Evolutionary conservation across 805 yeast species (phyloP).

Genomic region (Candida schatavii): DNA sequence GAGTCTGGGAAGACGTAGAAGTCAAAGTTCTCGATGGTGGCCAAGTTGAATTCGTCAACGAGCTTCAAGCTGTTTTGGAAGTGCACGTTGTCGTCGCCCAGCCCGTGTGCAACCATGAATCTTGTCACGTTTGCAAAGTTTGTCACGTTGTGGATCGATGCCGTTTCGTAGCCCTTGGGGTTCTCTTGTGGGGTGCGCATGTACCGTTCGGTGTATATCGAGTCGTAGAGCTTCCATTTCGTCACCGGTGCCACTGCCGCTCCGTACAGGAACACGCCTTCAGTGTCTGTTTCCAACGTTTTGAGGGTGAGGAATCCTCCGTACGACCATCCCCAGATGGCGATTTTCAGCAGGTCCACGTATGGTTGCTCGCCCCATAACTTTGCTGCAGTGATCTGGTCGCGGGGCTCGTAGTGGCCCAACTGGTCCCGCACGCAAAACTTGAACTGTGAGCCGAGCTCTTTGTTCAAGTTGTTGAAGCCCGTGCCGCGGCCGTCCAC

Average conservation of each 20-base stretch:
- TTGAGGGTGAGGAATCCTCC: slow-evolving; percentile 79
- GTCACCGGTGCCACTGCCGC: slow-evolving; percentile 87
- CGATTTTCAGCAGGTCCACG: slow-evolving; percentile 57
- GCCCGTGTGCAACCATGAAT: slow-evolving; percentile 75
- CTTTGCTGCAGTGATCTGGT: slow-evolving; percentile 84
- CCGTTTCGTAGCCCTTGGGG: slow-evolving; percentile 44
- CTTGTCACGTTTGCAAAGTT: slow-evolving; percentile 49
- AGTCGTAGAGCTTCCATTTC: slow-evolving; percentile 71
- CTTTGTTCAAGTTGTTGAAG: slow-evolving; percentile 57
- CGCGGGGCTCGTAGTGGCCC: slow-evolving; percentile 79
- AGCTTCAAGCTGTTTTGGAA: slow-evolving; percentile 64
- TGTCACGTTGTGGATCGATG: slow-evolving; percentile 42
- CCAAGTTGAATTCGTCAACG: slow-evolving; percentile 63
- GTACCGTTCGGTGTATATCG: slow-evolving; percentile 77
- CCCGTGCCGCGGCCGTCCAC: slow-evolving; percentile 99
- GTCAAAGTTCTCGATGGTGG: slow-evolving; percentile 80
- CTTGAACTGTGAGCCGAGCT: slow-evolving; percentile 56
- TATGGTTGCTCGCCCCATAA: slow-evolving; percentile 60
- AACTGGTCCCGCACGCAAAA: slow-evolving; percentile 75
- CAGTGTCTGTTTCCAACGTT: slow-evolving; percentile 62
- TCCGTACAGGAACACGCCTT: slow-evolving; percentile 62
- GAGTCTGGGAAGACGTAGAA: slow-evolving; percentile 78
- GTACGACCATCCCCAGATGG: slow-evolving; percentile 88
- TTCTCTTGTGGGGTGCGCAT: slow-evolving; percentile 57
- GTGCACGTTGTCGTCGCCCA: slow-evolving; percentile 84